phyloP scores from a whole-genome alignment of 805 yeast species.

The Wickerhamiella lipophila region DNA sequence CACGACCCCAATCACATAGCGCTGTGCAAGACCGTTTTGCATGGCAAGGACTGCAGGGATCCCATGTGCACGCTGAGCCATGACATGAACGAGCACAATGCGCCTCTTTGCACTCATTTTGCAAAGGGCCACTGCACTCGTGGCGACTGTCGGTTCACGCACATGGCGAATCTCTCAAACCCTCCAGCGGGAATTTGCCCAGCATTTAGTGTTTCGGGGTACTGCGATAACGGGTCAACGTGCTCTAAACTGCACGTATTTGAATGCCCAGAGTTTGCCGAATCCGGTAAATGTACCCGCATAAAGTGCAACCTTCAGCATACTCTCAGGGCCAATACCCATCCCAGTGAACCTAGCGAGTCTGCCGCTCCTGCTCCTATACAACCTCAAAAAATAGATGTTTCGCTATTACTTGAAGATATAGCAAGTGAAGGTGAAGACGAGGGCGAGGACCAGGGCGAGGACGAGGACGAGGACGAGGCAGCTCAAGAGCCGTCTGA shows the following conservation, averaged over 20 bases:
- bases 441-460: conserved; percentile 14
- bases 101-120: conserved; percentile 45
- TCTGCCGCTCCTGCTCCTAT: conserved; percentile 14
- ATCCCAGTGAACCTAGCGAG: conserved; percentile 3
- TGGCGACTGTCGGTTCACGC: conserved; percentile 39
- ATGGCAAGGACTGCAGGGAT: conserved; percentile 35
- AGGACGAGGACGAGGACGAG: neutral
- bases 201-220: conserved; percentile 55
- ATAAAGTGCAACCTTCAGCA: conserved; percentile 45
- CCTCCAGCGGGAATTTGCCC: conserved; percentile 39
- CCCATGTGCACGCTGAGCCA: conserved; percentile 46
- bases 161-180: conserved; percentile 31
- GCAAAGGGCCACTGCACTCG: conserved; percentile 39
- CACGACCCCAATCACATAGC: conserved; percentile 43
- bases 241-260: conserved; percentile 48
- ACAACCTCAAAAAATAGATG: conserved; percentile 20
- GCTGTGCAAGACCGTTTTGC: conserved; percentile 40
- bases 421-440: conserved; percentile 13
- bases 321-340: conserved; percentile 24
- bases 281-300: conserved; percentile 45
- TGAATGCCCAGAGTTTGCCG: conserved; percentile 62
- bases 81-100: conserved; percentile 43
- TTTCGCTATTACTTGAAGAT: conserved; percentile 11
- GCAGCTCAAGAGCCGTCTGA: conserved; percentile 13
- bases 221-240: conserved; percentile 46